Evolutionary conservation across 441 rosid species (phyloP).

Genomic region (Pelargonium citronellum): DNA sequence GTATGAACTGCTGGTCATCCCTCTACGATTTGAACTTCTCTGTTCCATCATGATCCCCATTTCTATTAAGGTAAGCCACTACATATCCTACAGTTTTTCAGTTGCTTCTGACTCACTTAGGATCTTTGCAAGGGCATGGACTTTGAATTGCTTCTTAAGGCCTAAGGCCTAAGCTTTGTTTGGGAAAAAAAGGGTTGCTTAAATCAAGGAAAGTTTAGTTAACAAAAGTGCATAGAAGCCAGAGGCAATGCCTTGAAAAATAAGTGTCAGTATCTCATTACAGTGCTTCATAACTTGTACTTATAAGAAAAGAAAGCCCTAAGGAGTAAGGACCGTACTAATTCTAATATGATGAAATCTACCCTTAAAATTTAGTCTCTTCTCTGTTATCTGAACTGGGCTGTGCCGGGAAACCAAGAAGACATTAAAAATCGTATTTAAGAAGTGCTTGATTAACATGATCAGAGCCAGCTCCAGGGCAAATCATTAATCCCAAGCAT

Average conservation of each 20-base stretch:
- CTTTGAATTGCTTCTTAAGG: background rate
- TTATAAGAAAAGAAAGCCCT: background rate
- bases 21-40: conserved; percentile 93
- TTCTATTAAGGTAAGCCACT: conserved; percentile 69
- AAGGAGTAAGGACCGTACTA: background rate
- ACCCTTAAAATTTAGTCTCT: background rate
- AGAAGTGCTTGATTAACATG: background rate
- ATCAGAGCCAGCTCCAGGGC: background rate
- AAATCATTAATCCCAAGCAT: background rate
- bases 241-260: background rate
- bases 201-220: background rate
- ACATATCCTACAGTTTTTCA: conserved; percentile 6
- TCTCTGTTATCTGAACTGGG: background rate
- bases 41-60: conserved; percentile 99
- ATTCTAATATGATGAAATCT: background rate
- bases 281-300: background rate
- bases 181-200: background rate
- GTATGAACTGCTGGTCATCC: conserved; percentile 91
- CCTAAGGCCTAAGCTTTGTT: background rate
- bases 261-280: background rate
- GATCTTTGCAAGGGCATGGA: background rate
- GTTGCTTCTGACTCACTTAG: background rate
- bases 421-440: background rate
- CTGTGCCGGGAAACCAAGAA: background rate
- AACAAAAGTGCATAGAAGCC: background rate